These are phyloP conservation scores for Camptophora hylomeconis DNA, from an alignment of 2,329 filamentous ascomycete genomes.

Conservation along the genomic window DNA sequence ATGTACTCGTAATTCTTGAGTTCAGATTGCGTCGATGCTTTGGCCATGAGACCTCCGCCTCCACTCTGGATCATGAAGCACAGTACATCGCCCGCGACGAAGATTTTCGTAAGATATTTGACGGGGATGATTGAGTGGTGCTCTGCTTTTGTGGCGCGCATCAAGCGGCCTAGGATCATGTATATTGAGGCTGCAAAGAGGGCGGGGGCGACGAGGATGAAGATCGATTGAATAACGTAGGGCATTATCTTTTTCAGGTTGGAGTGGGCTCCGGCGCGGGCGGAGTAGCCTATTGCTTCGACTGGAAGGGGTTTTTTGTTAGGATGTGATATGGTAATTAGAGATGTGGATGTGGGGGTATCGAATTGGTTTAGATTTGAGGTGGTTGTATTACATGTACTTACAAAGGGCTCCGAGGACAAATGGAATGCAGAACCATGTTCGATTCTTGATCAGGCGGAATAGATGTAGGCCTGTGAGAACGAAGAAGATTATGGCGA, in stretches of 20 bases:
- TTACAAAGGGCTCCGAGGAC: slow-evolving; percentile 26
- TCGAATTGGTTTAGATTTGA: background rate
- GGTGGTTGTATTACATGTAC: slow-evolving; percentile 7
- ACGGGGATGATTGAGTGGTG: slow-evolving; percentile 22
- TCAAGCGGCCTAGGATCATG: slow-evolving; percentile 29
- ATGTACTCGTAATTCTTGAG: slow-evolving; percentile 8
- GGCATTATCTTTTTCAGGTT: slow-evolving; percentile 16
- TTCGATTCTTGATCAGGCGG: slow-evolving; percentile 18
- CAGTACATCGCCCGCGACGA: slow-evolving; percentile 24
- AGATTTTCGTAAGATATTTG: slow-evolving; percentile 26
- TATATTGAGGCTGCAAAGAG: slow-evolving; percentile 29
- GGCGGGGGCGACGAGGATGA: slow-evolving; percentile 28
- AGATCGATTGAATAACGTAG: slow-evolving; percentile 26
- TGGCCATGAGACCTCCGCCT: slow-evolving; percentile 13
- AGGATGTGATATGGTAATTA: background rate
- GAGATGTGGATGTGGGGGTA: background rate
- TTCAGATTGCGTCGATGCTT: slow-evolving; percentile 1
- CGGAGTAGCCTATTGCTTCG: slow-evolving; percentile 24
- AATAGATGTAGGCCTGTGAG: slow-evolving; percentile 19
- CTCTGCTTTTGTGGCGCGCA: slow-evolving; percentile 24
- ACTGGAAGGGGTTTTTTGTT: slow-evolving; percentile 4
- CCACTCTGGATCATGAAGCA: slow-evolving; percentile 24
- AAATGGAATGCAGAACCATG: slow-evolving; percentile 24
- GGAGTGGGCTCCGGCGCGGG: slow-evolving; percentile 23
- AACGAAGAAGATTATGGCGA: slow-evolving; percentile 19